Conservation (phyloP, 1,139 yeast species). For the Debaryomyces sp. region DNA sequence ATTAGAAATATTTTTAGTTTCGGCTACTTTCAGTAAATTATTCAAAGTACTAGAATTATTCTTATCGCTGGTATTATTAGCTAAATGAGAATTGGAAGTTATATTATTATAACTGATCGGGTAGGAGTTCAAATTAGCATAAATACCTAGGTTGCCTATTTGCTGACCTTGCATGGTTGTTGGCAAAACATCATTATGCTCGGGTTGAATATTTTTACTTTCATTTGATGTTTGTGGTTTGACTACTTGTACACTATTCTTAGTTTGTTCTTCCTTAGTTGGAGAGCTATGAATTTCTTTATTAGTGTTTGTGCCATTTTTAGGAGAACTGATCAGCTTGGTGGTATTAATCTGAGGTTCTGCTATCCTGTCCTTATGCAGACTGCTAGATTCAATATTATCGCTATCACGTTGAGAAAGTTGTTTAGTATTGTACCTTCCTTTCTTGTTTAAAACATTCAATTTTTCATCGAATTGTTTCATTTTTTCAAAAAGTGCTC, state of each 20-base stretch:
- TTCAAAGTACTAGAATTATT: neutral
- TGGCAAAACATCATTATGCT: neutral
- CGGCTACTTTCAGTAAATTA: neutral
- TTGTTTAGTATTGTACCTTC: neutral
- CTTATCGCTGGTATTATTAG: neutral
- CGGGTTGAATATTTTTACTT: neutral
- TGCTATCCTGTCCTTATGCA: neutral
- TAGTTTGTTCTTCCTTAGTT: neutral
- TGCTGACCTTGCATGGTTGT: neutral
- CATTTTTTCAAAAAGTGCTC: slow-evolving; percentile 21
- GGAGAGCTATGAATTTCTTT: neutral
- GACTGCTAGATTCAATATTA: neutral
- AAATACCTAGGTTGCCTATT: neutral
- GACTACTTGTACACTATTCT: neutral
- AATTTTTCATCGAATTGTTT: slow-evolving; percentile 21
- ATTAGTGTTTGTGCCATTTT: neutral
- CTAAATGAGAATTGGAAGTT: neutral
- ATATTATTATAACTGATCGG: neutral
- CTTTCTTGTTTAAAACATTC: slow-evolving; percentile 10
- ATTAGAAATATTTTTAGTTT: neutral
- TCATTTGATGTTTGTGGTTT: neutral
- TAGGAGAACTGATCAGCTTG: neutral
- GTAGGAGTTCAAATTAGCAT: neutral
- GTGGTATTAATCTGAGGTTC: neutral
- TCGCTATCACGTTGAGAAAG: neutral